phyloP scores from a whole-genome alignment of 257 asterid species.

The Eustoma russellianum region DNA sequence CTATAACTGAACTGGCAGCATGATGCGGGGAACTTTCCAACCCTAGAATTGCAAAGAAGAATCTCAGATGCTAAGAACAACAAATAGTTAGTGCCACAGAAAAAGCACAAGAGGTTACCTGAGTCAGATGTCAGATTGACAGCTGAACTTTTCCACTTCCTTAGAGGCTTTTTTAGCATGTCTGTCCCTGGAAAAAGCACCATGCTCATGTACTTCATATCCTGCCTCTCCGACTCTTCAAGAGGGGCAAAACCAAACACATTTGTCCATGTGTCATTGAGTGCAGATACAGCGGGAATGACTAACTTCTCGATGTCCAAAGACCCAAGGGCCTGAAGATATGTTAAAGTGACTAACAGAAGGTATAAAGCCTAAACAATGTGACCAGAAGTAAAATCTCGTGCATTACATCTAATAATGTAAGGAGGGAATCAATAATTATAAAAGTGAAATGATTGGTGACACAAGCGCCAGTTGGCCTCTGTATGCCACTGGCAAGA shows the following conservation, averaged over 20 bases:
- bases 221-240: slow-evolving; percentile 56
- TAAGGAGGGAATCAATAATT: too few species aligned
- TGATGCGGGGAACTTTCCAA: slow-evolving; percentile 16
- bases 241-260: slow-evolving; percentile 66
- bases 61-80: slow-evolving; percentile 3
- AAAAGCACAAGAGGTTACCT: slow-evolving; percentile 7
- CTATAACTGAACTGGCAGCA: background rate
- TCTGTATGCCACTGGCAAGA: too few species aligned
- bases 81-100: background rate
- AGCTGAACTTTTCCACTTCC: slow-evolving; percentile 10
- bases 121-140: slow-evolving; percentile 20
- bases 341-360: too few species aligned
- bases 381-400: too few species aligned
- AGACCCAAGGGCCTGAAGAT: slow-evolving; percentile 55
- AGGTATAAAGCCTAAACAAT: too few species aligned
- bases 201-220: slow-evolving; percentile 69
- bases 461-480: too few species aligned
- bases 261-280: slow-evolving; percentile 75
- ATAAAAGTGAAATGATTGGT: too few species aligned
- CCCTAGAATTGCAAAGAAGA: slow-evolving; percentile 15
- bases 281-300: slow-evolving; percentile 82
- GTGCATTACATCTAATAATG: too few species aligned
- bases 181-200: slow-evolving; percentile 62
- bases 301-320: slow-evolving; percentile 67
- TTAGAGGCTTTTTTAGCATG: slow-evolving; percentile 69